Conservation (phyloP, 139 green algal genomes). For the Haematococcus lacustris region DNA sequence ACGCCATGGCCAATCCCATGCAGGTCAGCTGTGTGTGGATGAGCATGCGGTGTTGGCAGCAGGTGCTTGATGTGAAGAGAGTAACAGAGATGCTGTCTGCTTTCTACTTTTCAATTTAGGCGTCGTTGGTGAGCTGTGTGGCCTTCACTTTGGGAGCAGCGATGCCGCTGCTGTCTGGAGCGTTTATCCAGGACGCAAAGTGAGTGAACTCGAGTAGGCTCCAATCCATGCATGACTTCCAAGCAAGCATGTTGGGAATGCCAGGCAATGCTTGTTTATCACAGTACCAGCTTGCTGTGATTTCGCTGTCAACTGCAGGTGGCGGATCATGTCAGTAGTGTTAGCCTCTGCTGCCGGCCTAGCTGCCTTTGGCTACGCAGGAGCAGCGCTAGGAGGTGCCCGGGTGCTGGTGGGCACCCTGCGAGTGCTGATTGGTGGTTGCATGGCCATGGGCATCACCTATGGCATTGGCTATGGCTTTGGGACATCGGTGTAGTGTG, state of each 20-base stretch:
- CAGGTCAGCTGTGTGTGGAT: slow-evolving; percentile 31
- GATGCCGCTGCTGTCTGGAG: slow-evolving; percentile 30
- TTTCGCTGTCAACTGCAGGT: background rate
- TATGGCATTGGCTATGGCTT: slow-evolving; percentile 51
- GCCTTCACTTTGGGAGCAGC: slow-evolving; percentile 29
- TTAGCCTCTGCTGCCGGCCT: slow-evolving; percentile 18
- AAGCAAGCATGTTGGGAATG: background rate
- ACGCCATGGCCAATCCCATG: slow-evolving; percentile 70
- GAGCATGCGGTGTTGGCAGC: background rate
- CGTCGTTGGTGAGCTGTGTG: slow-evolving; percentile 13
- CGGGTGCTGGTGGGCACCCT: slow-evolving; percentile 28
- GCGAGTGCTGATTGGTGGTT: slow-evolving; percentile 68
- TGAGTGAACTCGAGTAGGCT: background rate
- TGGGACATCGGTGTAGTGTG: too few relatives aligned
- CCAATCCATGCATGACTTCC: background rate
- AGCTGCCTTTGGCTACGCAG: slow-evolving; percentile 53
- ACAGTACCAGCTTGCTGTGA: background rate
- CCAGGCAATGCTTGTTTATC: background rate
- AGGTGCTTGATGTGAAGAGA: background rate
- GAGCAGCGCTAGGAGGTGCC: slow-evolving; percentile 58
- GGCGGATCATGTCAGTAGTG: slow-evolving; percentile 15
- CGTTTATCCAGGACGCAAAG: slow-evolving; percentile 23
- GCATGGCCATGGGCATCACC: slow-evolving; percentile 64
- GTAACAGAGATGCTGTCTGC: background rate
- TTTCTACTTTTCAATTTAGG: too few relatives aligned